These are phyloP conservation scores for Torulaspora indica DNA, from an alignment of 805 yeast genomes.

Conservation along the genomic window DNA sequence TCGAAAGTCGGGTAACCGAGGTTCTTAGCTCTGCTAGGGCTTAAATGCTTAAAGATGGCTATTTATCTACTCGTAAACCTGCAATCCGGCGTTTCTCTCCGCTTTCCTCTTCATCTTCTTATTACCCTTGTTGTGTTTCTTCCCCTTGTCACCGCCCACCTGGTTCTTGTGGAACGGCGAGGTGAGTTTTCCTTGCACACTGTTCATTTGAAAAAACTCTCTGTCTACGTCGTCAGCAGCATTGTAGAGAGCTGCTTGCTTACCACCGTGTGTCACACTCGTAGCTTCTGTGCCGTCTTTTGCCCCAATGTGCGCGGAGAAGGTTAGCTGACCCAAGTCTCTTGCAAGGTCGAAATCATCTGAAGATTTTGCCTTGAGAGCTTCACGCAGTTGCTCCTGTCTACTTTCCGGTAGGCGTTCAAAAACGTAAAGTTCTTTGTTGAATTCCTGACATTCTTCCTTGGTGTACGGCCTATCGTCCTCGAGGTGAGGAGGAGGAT, in stretches of 20 bases:
- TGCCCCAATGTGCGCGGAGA: conserved; percentile 68
- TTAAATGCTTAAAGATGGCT: background rate
- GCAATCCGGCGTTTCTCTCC: conserved; percentile 19
- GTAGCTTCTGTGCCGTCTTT: conserved; percentile 43
- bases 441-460: conserved; percentile 61
- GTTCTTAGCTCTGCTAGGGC: too few relatives aligned
- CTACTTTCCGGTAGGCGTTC: conserved; percentile 65
- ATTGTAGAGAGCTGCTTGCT: conserved; percentile 70
- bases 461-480: conserved; percentile 49
- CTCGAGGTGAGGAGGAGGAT: conserved; percentile 77
- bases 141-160: conserved; percentile 34
- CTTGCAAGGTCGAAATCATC: conserved; percentile 59
- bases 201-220: conserved; percentile 73
- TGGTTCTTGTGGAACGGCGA: conserved; percentile 67
- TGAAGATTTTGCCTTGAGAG: conserved; percentile 55
- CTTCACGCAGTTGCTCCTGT: conserved; percentile 61
- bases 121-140: conserved; percentile 73
- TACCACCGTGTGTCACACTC: conserved; percentile 70
- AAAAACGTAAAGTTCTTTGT: conserved; percentile 66
- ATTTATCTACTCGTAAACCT: conserved; percentile 4
- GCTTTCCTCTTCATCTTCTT: conserved; percentile 55
- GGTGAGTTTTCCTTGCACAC: conserved; percentile 56
- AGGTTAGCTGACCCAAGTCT: conserved; percentile 68
- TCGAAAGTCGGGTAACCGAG: conserved; percentile 1
- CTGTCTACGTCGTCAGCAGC: conserved; percentile 80